A percentile compares a stretch with the other conserved stretches of the same genome.
phyloP scores from a whole-genome alignment of 2,329 filamentous ascomycete species.

The Hymenoscyphus albidus region DNA sequence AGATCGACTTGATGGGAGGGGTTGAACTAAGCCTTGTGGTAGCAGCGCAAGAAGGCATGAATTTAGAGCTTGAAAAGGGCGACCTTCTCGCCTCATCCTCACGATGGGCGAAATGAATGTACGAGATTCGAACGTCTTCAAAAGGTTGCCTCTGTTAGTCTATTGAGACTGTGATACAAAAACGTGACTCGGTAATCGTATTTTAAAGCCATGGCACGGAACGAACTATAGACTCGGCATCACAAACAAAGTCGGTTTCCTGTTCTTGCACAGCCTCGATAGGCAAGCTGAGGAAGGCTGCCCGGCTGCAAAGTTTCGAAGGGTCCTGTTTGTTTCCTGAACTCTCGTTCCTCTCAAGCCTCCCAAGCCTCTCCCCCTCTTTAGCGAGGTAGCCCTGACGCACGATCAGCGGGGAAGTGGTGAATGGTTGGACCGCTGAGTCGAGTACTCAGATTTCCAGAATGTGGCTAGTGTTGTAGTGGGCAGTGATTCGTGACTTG shows the following conservation, averaged over 20 bases:
- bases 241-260: background rate
- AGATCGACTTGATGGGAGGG: background rate
- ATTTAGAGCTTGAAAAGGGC: background rate
- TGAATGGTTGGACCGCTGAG: background rate
- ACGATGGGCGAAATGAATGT: background rate
- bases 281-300: background rate
- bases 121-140: background rate
- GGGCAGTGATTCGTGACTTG: slow-evolving; percentile 1
- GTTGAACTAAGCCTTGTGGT: background rate
- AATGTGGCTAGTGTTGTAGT: slow-evolving; percentile 4
- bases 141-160: background rate
- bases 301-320: background rate
- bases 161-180: background rate
- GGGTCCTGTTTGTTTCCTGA: background rate
- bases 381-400: background rate
- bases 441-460: background rate
- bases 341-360: background rate
- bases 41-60: background rate
- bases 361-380: background rate
- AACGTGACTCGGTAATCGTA: background rate
- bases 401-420: background rate
- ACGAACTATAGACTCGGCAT: background rate
- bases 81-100: background rate
- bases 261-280: background rate
- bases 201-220: background rate